Conservation (phyloP, 257 asterid species). For the Plantago major region DNA sequence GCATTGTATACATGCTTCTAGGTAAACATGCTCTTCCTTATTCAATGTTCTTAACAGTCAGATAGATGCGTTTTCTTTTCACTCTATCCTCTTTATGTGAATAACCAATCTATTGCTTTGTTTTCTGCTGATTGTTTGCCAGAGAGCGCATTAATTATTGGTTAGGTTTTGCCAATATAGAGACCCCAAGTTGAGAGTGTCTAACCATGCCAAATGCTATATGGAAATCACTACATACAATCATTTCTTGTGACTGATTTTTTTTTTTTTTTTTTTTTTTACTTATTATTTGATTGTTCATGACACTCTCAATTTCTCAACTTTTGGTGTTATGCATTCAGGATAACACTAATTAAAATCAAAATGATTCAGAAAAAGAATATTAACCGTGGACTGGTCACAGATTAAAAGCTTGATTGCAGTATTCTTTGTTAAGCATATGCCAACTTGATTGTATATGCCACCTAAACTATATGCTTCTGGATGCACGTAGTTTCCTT, state of each 20-base stretch:
- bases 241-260: no score
- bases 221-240: no score
- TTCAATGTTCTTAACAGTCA: not conserved
- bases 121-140: no score
- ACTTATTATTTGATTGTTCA: no score
- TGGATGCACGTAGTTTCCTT: not conserved
- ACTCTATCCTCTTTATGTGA: not conserved
- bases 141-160: no score
- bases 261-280: no score
- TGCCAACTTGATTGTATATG: not conserved
- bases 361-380: not conserved
- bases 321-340: not conserved
- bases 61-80: not conserved
- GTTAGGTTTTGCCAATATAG: no score
- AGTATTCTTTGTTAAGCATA: constrained; percentile 3
- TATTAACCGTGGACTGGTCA: not conserved
- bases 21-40: not conserved
- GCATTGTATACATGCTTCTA: not conserved
- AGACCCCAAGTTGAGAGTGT: no score
- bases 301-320: not conserved
- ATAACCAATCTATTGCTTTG: no score
- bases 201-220: no score
- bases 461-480: not conserved
- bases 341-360: not conserved
- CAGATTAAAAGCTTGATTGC: not conserved